These are phyloP conservation scores for Sporothrix pseudoabietina DNA, from an alignment of 2,329 filamentous ascomycete species.

Conservation along the genomic window DNA sequence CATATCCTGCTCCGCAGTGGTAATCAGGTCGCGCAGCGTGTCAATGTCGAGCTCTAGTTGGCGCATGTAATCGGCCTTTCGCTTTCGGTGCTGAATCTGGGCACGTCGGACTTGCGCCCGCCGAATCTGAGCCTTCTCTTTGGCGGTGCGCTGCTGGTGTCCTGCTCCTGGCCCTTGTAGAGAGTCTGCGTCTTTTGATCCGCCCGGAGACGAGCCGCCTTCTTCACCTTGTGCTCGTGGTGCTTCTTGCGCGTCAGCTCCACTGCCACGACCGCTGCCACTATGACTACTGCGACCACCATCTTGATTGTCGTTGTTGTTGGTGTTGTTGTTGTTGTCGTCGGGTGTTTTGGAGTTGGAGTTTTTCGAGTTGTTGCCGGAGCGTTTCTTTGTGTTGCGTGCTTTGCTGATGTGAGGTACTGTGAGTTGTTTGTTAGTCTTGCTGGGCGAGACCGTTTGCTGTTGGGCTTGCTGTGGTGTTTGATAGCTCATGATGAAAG, in stretches of 20 bases:
- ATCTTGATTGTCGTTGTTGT: constrained; percentile 13
- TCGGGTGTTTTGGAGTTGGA: not conserved
- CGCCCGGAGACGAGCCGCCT: constrained; percentile 12
- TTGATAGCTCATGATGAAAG: constrained; percentile 21
- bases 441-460: constrained; percentile 3
- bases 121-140: constrained; percentile 50
- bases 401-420: constrained; percentile 23
- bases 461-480: constrained; percentile 9
- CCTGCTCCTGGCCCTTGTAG: not conserved
- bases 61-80: constrained; percentile 58
- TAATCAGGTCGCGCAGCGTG: constrained; percentile 52
- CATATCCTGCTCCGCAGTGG: constrained; percentile 46
- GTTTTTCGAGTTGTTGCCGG: not conserved
- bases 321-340: not conserved
- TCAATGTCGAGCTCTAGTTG: constrained; percentile 56
- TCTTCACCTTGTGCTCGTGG: constrained; percentile 16
- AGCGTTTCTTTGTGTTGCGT: constrained; percentile 1
- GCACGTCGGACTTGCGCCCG: constrained; percentile 57
- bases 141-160: constrained; percentile 30
- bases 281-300: constrained; percentile 10
- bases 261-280: constrained; percentile 17
- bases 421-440: constrained; percentile 25
- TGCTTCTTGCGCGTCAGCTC: constrained; percentile 21
- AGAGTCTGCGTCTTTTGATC: constrained; percentile 19
- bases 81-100: constrained; percentile 58